Evolutionary conservation across 257 asterid genomes (phyloP).

Genomic region (Solanum microdontum): DNA sequence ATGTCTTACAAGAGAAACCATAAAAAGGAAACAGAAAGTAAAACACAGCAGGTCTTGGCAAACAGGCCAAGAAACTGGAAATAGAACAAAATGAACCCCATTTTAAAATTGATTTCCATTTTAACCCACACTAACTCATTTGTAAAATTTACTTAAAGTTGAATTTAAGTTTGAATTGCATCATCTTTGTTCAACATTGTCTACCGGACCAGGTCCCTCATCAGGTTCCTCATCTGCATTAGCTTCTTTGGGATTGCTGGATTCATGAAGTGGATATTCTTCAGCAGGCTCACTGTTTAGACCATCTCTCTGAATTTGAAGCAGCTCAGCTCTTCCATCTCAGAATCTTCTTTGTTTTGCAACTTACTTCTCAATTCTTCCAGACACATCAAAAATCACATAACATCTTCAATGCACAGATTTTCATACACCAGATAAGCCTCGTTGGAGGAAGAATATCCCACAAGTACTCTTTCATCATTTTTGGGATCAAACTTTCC

Average conservation of each 20-base stretch:
- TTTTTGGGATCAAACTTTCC: neutral
- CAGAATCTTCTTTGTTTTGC: neutral
- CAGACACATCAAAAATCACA: neutral
- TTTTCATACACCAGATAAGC: neutral
- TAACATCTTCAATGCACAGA: neutral
- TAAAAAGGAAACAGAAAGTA: neutral
- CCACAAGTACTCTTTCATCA: neutral
- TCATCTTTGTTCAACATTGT: too few species aligned
- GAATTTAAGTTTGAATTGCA: neutral
- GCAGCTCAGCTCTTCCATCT: neutral
- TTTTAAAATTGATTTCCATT: neutral
- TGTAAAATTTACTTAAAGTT: neutral
- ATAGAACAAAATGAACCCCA: neutral
- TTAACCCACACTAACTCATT: neutral
- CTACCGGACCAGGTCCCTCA: neutral
- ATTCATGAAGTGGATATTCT: neutral
- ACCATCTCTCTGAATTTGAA: neutral
- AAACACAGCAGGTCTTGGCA: neutral
- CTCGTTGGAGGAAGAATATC: neutral
- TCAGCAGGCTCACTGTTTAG: neutral
- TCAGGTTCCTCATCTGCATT: neutral
- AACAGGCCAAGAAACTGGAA: neutral
- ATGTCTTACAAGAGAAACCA: neutral
- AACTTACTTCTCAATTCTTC: neutral
- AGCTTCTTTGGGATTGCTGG: neutral